Conservation (phyloP, 139 green algal species). For the Tetratostichococcus sp. region DNA sequence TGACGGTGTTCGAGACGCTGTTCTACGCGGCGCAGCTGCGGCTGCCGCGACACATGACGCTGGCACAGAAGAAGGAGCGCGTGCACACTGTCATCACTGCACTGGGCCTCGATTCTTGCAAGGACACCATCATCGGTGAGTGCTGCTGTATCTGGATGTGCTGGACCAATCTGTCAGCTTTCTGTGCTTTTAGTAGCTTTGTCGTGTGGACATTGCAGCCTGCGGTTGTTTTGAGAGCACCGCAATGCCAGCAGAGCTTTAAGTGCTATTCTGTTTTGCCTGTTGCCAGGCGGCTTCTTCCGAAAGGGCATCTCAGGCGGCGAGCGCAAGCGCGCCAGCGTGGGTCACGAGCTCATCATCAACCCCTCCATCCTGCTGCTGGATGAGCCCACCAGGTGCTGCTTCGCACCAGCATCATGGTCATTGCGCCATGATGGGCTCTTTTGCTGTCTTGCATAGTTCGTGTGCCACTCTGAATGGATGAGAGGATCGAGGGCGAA, state of each 20-base stretch:
- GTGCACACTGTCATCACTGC: constrained; percentile 67
- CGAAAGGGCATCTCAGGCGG: constrained; percentile 83
- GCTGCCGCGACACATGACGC: constrained; percentile 63
- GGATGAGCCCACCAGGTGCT: constrained; percentile 58
- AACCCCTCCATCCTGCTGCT: constrained; percentile 89
- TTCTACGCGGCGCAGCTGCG: constrained; percentile 81
- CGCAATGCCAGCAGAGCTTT: too few relatives aligned
- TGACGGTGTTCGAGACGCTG: constrained; percentile 73
- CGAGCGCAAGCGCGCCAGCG: constrained; percentile 88
- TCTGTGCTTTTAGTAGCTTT: too few relatives aligned
- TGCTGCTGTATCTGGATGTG: too few relatives aligned
- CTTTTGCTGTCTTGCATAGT: not conserved
- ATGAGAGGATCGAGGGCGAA: too few relatives aligned
- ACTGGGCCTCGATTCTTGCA: constrained; percentile 69
- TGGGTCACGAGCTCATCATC: constrained; percentile 88
- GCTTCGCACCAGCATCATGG: too few relatives aligned
- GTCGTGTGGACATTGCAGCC: too few relatives aligned
- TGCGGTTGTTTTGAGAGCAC: too few relatives aligned
- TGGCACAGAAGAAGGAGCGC: constrained; percentile 50
- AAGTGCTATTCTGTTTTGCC: too few relatives aligned
- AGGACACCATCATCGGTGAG: constrained; percentile 84
- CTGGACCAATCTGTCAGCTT: too few relatives aligned
- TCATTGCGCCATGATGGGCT: not conserved
- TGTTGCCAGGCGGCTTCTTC: constrained; percentile 59
- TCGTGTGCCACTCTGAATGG: too few relatives aligned